These are phyloP conservation scores for Cenchrus fungigraminus DNA, from an alignment of 176 grass and related monocot species.

Conservation along the genomic window DNA sequence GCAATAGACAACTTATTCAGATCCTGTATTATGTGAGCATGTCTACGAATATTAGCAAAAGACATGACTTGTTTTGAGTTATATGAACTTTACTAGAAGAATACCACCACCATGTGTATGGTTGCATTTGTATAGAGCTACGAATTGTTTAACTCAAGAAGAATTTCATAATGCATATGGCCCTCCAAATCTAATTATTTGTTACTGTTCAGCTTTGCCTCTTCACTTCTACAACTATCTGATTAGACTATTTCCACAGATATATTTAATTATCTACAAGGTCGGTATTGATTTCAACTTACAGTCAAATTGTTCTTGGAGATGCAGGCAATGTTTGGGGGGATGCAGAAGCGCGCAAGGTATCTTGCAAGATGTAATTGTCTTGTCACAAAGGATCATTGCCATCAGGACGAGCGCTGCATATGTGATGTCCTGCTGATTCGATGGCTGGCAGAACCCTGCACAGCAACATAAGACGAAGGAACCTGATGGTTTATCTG, in stretches of 20 bases:
- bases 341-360: conserved; percentile 92
- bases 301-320: conserved; percentile 87
- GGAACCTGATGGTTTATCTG: too few species aligned
- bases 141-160: not conserved
- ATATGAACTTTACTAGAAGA: conserved; percentile 17
- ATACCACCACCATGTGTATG: conserved; percentile 75
- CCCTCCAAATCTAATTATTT: not conserved
- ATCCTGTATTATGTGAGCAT: too few species aligned
- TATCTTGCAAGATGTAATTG: conserved; percentile 36
- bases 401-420: not conserved
- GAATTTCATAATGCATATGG: conserved; percentile 1
- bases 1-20: too few species aligned
- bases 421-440: too few species aligned
- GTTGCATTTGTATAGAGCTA: conserved; percentile 32
- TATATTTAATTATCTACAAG: not conserved
- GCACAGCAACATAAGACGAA: too few species aligned
- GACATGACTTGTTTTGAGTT: too few species aligned
- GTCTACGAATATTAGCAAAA: too few species aligned
- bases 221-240: not conserved
- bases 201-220: conserved; percentile 1
- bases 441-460: too few species aligned
- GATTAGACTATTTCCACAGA: not conserved
- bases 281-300: conserved; percentile 55
- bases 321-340: conserved; percentile 97
- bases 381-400: conserved; percentile 19